Base-by-base conservation (phyloP, 2,329 filamentous ascomycete species). In the Talaromyces sp. region DNA sequence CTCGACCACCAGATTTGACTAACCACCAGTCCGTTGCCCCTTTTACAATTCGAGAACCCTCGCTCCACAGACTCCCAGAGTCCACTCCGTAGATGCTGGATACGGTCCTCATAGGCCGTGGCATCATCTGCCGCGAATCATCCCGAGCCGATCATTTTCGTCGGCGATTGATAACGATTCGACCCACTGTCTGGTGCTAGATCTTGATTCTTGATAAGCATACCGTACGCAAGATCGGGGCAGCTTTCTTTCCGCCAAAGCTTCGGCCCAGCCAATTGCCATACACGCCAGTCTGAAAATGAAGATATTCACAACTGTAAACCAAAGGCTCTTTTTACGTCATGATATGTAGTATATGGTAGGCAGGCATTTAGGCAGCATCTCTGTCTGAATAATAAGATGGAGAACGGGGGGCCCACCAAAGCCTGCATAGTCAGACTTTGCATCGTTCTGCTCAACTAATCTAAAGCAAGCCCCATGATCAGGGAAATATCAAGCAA, bases 1-100 rank as follows among this genome's bases (percentile, higher is more conserved):
- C 64, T 66, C 59, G 64, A 45, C 64, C 60, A 16, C 45, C 54
- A 50, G 41, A 33, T 37, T 24, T 24, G 27, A 37, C 16, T 19
- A 54, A 19, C 27, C 49, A 33, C 49, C 39, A 41, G 2, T 13
- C 24, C 19, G 10, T 13, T 5, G 14, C 47, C 37, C 24, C 33
- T 9, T 24, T 19, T 10, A 45, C 39, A 13, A 13, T 47, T 60
- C 57, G 24, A 60, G 57, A 47, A 47, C 41, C 1, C 24, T 47
- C 57, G 24, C 41, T 60, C 57, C 24, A 31, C 27, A 31, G 27
- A 31, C 5, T 7, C 35, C 24, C 41, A 9, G 24, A 27, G 14
- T 50, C 47, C 47, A 50, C 19, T 6, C 24, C 3, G 14, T 27
- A 50, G 47, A 31, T 50, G 47, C 52, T 37, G 52, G 52, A 39